Evolutionary conservation across 345 rosid genomes (phyloP), one percentile per base, ranked within the genome.

Genomic region (Gynandropsis gynandra): DNA sequence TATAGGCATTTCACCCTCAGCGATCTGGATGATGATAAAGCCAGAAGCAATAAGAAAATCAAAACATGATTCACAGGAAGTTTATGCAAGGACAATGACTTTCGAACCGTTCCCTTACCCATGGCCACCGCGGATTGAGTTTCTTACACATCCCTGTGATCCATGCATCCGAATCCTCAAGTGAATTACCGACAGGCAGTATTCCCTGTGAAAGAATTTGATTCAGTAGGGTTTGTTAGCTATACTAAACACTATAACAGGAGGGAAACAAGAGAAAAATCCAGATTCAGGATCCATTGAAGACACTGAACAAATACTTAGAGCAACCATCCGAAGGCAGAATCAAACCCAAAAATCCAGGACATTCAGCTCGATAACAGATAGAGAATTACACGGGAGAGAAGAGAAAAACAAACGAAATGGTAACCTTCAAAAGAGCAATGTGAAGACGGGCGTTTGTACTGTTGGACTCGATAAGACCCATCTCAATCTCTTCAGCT

Each of bases 21-120:
- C 90, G 58, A 89, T 95, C 97, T 89, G 62, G 58, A n/a, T n/a
- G n/a, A n/a, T n/a, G n/a, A n/a, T n/a, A n/a, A 61, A 65, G 39
- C 38, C 34, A 32, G 9, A 46, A 54, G 35, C 27, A 52, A 4
- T n/a, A 29, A 52, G 16, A 36, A 1, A 13, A 15, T n/a, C n/a
- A n/a, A n/a, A 61, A 46, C 29, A 50, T 18, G 13, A 29, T 9
- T n/a, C 34, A 35, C 11, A 36, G 56, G 15, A 37, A 24, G 35
- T 0, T 27, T 24, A 40, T 39, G 52, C 9, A 50, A 45, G 44
- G n/a, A 36, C 16, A 8, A 41, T 52, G 29, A 53, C 21, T 49
- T 46, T 15, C 54, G 42, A 10, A 19, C 37, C 40, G 21, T 42
- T 27, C 34, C 41, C 78, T 68, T 66, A 89, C 97, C 88, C 80